Conservation (phyloP, 2,329 filamentous ascomycete species). For the Xylaria sp. region DNA sequence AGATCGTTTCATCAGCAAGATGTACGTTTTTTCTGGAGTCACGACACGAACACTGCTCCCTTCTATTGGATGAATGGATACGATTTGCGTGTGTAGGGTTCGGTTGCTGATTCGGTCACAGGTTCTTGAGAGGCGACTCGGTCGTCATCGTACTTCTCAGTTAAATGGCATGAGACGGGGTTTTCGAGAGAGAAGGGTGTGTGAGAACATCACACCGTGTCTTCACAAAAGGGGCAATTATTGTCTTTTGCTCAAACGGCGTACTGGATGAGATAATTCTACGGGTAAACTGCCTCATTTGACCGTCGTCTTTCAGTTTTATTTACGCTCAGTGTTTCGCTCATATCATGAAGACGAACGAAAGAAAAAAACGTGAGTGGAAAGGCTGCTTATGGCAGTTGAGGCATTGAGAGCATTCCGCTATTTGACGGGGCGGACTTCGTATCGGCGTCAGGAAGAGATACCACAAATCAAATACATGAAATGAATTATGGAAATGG, state of each 20-base stretch:
- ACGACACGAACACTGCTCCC: background rate
- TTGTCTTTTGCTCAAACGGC: constrained; percentile 3
- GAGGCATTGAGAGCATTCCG: constrained; percentile 6
- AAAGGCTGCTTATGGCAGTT: constrained; percentile 5
- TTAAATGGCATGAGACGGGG: constrained; percentile 38
- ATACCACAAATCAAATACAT: constrained; percentile 23
- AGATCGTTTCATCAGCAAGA: constrained; percentile 96
- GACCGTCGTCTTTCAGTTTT: constrained; percentile 1
- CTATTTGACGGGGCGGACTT: constrained; percentile 9
- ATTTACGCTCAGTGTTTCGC: background rate
- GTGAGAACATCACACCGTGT: constrained; percentile 6
- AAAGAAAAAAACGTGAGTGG: constrained; percentile 1
- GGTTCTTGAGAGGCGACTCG: constrained; percentile 81
- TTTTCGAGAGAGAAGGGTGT: background rate
- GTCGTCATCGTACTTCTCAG: constrained; percentile 83
- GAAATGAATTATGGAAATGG: constrained; percentile 9
- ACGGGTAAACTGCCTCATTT: background rate
- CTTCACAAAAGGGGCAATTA: constrained; percentile 1
- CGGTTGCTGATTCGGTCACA: constrained; percentile 32
- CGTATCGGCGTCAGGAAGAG: constrained; percentile 19
- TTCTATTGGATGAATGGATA: background rate
- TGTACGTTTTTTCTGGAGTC: constrained; percentile 51
- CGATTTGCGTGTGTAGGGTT: background rate
- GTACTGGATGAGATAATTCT: constrained; percentile 8
- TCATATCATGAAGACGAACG: background rate